Conservation (phyloP, 495 filamentous ascomycete species). For the Chlorociboria aeruginascens region DNA sequence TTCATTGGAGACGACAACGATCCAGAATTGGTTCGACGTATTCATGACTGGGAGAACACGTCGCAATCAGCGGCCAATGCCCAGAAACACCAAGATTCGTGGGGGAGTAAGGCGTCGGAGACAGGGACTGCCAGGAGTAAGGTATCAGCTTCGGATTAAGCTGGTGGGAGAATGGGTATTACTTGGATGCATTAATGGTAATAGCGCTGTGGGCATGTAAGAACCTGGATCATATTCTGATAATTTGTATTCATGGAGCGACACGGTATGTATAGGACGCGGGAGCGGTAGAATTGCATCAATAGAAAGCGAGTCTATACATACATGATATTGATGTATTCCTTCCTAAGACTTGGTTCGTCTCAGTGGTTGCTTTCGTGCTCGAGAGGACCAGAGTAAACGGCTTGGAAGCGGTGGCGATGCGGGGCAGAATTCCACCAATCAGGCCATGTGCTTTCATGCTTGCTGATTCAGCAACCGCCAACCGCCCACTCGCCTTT, state of each 20-base stretch:
- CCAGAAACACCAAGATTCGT: neutral
- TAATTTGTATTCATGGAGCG: slow-evolving; percentile 1
- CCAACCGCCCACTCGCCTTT: too few species aligned
- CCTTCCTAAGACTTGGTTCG: too few species aligned
- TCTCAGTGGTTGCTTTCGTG: too few species aligned
- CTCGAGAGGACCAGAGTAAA: too few species aligned
- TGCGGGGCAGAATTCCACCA: too few species aligned
- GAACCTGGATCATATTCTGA: neutral
- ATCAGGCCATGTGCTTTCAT: too few species aligned
- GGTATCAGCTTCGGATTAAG: too few species aligned
- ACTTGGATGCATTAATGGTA: neutral
- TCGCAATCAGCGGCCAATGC: slow-evolving; percentile 2
- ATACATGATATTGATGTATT: too few species aligned
- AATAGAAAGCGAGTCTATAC: neutral
- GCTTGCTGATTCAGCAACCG: too few species aligned
- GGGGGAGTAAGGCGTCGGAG: slow-evolving; percentile 1
- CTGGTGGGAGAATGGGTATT: neutral
- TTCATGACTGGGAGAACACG: slow-evolving; percentile 15
- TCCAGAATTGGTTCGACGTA: slow-evolving; percentile 12
- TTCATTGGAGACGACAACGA: slow-evolving; percentile 54
- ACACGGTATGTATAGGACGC: neutral
- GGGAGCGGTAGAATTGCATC: slow-evolving; percentile 5
- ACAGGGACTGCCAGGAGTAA: neutral
- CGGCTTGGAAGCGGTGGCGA: too few species aligned
- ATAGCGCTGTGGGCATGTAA: neutral